phyloP scores from a whole-genome alignment of 2,329 filamentous ascomycete species.

The Kalmusia sp. region DNA sequence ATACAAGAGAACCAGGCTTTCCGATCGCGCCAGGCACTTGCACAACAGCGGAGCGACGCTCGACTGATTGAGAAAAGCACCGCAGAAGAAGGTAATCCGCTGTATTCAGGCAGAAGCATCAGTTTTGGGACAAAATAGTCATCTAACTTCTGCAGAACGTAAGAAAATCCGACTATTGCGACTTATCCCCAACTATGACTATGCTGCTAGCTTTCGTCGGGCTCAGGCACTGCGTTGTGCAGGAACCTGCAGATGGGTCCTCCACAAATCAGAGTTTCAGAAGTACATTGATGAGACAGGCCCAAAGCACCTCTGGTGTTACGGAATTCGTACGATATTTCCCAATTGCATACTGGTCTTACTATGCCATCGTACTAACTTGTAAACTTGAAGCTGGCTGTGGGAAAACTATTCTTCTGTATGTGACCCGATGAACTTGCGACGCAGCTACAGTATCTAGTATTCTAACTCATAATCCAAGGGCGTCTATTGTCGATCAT shows the following conservation, averaged over 20 bases:
- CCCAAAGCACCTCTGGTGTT: conserved; percentile 26
- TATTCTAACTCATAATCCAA: too few relatives aligned
- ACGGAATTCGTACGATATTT: conserved; percentile 25
- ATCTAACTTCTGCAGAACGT: conserved; percentile 14
- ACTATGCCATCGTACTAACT: conserved; percentile 15
- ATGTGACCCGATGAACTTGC: conserved; percentile 11
- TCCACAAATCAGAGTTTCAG: conserved; percentile 17
- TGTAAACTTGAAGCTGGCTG: conserved; percentile 20
- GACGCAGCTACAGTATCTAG: too few relatives aligned
- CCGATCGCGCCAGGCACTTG: conserved; percentile 21
- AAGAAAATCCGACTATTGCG: conserved; percentile 19
- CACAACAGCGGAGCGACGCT: conserved; percentile 9
- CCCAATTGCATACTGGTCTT: conserved; percentile 8
- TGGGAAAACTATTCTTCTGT: conserved; percentile 25
- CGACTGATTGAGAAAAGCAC: conserved; percentile 21
- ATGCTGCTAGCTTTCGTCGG: conserved; percentile 15
- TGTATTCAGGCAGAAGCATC: conserved; percentile 6
- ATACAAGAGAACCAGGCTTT: conserved; percentile 20
- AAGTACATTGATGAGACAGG: conserved; percentile 15
- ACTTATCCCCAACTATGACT: conserved; percentile 21
- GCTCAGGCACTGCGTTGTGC: conserved; percentile 15
- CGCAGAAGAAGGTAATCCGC: conserved; percentile 18
- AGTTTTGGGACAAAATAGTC: conserved; percentile 8
- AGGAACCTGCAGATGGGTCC: conserved; percentile 22
- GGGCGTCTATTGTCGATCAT: conserved; percentile 19